Evolutionary conservation across 441 rosid genomes (phyloP), one percentile per base, ranked within the genome.

Genomic region (Adansonia gregorii): DNA sequence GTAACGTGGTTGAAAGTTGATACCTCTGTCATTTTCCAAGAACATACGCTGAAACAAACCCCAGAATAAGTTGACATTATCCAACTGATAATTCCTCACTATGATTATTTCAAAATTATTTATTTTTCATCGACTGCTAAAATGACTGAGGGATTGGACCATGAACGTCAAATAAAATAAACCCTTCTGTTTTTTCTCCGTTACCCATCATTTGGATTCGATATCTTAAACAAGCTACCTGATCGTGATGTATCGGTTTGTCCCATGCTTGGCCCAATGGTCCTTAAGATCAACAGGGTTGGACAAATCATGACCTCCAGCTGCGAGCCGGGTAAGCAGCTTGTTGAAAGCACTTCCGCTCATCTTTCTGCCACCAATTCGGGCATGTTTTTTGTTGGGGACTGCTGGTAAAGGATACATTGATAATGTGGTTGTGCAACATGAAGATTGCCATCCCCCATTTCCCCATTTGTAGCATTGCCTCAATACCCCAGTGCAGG

Each of bases 391-490:
- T 79, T 95, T 95, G 86, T 92, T 94, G 35, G 98, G 99, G 73
- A 90, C 85, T 0, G 97, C 89, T 0, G 98, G 99, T n/a, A 95
- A 85, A 0, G 99, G 99, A 72, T 93, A 80, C 91, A 94, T 84
- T 11, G 99, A 95, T 67, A 95, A 66, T 24, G 90, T 84, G 63
- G 97, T 95, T 9, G 99, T 95, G 95, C 99, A 95, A 77, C 99
- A 95, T 0, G 99, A 89, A 51, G 99, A 95, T 67, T 95, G 98
- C 99, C 99, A 95, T 9, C 99, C 99, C 49, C 99, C 98, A 43
- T 86, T 95, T 15, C 99, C 99, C 99, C 99, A 95, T 83, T 95
- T 95, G 82, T 95, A 95, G 90, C 98, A 95, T 74, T 95, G 99
- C 81, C 98, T 89, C 8, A 89, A 85, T 4, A 79, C 60, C 61